phyloP scores from a whole-genome alignment of 805 yeast genomes.

The Starmera quercuum region DNA sequence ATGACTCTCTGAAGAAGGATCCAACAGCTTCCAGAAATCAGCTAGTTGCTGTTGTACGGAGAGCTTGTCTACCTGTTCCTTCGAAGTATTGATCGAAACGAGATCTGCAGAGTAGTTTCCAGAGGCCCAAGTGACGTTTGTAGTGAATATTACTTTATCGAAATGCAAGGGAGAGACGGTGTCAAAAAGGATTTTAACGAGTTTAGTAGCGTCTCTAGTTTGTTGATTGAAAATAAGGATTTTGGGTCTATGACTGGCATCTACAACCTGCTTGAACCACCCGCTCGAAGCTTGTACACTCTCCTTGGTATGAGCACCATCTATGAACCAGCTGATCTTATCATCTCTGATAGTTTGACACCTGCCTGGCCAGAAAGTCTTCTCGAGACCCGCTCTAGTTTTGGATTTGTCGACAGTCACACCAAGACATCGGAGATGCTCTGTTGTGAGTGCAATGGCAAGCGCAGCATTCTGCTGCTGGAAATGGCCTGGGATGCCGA shows the following conservation, averaged over 20 bases:
- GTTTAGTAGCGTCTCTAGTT: slow-evolving; percentile 70
- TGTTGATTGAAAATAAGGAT: slow-evolving; percentile 90
- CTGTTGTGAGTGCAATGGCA: slow-evolving; percentile 64
- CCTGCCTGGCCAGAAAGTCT: slow-evolving; percentile 90
- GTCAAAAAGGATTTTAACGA: slow-evolving; percentile 47
- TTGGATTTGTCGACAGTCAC: slow-evolving; percentile 20
- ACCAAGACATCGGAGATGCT: slow-evolving; percentile 48
- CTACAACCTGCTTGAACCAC: slow-evolving; percentile 58
- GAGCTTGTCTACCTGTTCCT: slow-evolving; percentile 70
- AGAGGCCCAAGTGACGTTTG: slow-evolving; percentile 85
- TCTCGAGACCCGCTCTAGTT: slow-evolving; percentile 45
- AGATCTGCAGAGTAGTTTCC: slow-evolving; percentile 78
- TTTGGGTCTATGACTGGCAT: slow-evolving; percentile 20
- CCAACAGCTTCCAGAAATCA: slow-evolving; percentile 55
- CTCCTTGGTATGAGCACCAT: slow-evolving; percentile 95
- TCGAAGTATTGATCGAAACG: slow-evolving; percentile 77
- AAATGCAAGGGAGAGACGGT: slow-evolving; percentile 39
- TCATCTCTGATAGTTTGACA: slow-evolving; percentile 61
- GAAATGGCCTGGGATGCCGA: slow-evolving; percentile 80
- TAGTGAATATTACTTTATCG: slow-evolving; percentile 77
- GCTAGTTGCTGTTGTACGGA: slow-evolving; percentile 74
- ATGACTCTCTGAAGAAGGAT: slow-evolving; percentile 34
- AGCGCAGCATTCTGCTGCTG: slow-evolving; percentile 83
- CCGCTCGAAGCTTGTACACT: slow-evolving; percentile 72
- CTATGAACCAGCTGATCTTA: slow-evolving; percentile 69